Evolutionary conservation across 495 filamentous ascomycete species (phyloP), one percentile per base, ranked within the genome.

Genomic region (Trichoderma gamsii): DNA sequence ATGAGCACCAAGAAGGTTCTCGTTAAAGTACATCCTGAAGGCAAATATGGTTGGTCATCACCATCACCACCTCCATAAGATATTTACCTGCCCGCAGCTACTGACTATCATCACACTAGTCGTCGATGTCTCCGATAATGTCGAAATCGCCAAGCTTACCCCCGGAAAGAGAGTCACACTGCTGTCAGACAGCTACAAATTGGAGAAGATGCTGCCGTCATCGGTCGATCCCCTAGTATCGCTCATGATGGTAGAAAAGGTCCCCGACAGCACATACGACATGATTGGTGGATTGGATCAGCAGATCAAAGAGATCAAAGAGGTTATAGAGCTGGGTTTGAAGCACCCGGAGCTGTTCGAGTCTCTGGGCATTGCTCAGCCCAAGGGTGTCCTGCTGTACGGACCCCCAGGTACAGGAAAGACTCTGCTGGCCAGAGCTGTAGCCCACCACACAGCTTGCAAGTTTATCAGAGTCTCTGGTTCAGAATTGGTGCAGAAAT

Each of bases 171-270:
- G 95, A 68, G 96, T 99, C 56, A 97, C 95, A 61, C 86, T 99
- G 18, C 87, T 99, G 23, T 96, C 92, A 67, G 95, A 99, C 78
- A 90, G 90, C 63, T 99, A 99, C 84, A 97, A 97, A 78, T 88
- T 99, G 74, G 94, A 97, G 78, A 96, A 96, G 82, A 96, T 97
- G 83, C 88, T 99, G 13, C 95, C 95, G 25, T 97, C 93, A 68
- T 95, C 94, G 67, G 94, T 99, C 74, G 95, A 99, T 76, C 95
- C 95, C 41, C 89, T 99, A 64, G 95, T 99, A 44, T 98, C 95
- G n/a, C 92, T 99, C 74, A 99, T 99, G 95, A 98, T 99, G 96
- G 95, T 99, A 59, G 95, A 99, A 79, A 99, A 99, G 81, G 95
- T 99, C 32, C 95, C 95, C 35, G 95, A 99, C 82, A 97, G 92